Base-by-base conservation (phyloP, 2,329 filamentous ascomycete species). In the Colletotrichum liriopes region DNA sequence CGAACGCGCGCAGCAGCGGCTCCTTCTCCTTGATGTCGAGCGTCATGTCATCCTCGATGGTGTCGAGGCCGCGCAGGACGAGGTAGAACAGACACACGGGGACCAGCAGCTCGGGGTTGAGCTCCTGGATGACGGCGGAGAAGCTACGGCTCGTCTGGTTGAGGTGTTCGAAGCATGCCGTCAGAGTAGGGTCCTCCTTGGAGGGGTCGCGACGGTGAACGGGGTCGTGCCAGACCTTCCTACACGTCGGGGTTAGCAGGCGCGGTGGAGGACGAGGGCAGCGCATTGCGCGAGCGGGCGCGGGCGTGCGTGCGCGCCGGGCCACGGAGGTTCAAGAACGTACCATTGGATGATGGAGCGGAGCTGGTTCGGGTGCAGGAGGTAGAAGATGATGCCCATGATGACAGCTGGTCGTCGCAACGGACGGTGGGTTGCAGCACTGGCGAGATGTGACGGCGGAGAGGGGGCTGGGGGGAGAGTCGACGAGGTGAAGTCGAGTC, bases 11-110 rank as follows among this genome's bases (percentile, higher is more conserved):
- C 73, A 99, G 86, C 68, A 98, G 84, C 2, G 95, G 94, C 79
- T 97, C 93, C 85, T 99, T 99, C 79, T 89, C 92, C 75, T 90
- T 88, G 49, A 96, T 85, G 3, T 93, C 87, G 73, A 99, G 92
- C 6, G 95, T 97, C 91, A 98, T 98, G 83, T 99, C 96, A 86
- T 99, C 96, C 84, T 99, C 96, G 73, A 99, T 94, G n/a, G 96
- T 99, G 83, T 99, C 96, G 62, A 99, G 89, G 58, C 94, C 96
- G 73, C 96, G 94, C 66, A 99, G 88, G 65, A 94, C 90, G 37
- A 99, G 90, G 85, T 99, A 99, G 88, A 99, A 99, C 12, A 98
- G 87, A 67, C 92, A 91, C 56, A 98, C 89, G 32, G 96, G 95
- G 51, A 98, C 90, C 45, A 98, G 90, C 41, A 99, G 91, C 84